These are phyloP conservation scores for Endothia cerciana DNA, from an alignment of 2,329 filamentous ascomycete species.

Conservation along the genomic window DNA sequence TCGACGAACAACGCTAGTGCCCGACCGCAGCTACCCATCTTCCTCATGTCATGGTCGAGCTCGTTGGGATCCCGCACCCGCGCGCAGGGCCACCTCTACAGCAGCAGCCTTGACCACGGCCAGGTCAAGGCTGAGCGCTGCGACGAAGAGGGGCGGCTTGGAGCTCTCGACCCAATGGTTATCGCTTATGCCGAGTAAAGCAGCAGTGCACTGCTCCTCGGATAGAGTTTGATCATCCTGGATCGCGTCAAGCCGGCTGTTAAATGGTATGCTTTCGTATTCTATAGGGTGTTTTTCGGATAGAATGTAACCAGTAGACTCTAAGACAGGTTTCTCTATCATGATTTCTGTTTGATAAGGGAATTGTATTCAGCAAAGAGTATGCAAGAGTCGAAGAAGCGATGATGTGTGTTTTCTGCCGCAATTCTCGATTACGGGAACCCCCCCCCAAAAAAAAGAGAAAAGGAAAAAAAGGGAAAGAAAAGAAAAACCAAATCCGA, in stretches of 20 bases:
- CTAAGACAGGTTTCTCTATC: background rate
- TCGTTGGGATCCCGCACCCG: conserved; percentile 16
- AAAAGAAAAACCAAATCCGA: too few relatives aligned
- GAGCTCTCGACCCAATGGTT: conserved; percentile 1
- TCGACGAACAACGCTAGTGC: conserved; percentile 6
- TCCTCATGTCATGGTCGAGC: conserved; percentile 10
- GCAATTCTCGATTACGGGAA: too few relatives aligned
- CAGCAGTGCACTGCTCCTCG: background rate
- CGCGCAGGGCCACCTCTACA: conserved; percentile 13
- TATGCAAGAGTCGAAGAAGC: too few relatives aligned
- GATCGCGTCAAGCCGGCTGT: conserved; percentile 1
- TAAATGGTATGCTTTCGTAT: background rate
- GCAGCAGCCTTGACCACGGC: conserved; percentile 10
- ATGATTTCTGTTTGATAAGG: background rate
- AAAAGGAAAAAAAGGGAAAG: too few relatives aligned
- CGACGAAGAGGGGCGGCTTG: conserved; percentile 14
- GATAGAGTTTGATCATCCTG: background rate
- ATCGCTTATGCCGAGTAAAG: background rate
- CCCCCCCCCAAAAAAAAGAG: too few relatives aligned
- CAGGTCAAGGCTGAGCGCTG: conserved; percentile 11
- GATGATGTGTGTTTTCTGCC: too few relatives aligned
- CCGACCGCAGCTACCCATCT: background rate
- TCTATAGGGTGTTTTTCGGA: conserved; percentile 8
- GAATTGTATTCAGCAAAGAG: background rate
- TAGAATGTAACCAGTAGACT: background rate